phyloP scores from a whole-genome alignment of 2,329 filamentous ascomycete species.

The Colletotrichum falcatum region DNA sequence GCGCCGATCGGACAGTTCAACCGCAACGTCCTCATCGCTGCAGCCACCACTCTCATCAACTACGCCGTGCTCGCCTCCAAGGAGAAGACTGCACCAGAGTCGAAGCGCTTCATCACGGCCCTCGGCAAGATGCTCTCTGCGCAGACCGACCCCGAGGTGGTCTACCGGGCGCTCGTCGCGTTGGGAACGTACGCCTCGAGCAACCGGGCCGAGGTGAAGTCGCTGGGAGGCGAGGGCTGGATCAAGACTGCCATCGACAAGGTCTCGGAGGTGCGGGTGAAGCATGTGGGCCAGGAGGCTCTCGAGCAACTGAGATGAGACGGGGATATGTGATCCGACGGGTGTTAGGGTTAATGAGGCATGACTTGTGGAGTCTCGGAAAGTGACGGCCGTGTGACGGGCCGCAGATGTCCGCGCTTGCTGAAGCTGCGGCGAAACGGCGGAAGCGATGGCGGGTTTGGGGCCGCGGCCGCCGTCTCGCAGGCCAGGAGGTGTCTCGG shows the following conservation, averaged over 20 bases:
- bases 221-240: conserved; percentile 55
- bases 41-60: conserved; percentile 87
- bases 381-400: conserved; percentile 30
- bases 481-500: not conserved
- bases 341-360: not conserved
- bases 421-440: conserved; percentile 23
- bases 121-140: conserved; percentile 72
- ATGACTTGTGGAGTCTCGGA: conserved; percentile 5
- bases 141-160: conserved; percentile 82
- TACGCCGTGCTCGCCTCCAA: conserved; percentile 77
- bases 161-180: conserved; percentile 86
- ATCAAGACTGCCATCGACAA: conserved; percentile 58
- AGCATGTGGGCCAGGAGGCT: conserved; percentile 61
- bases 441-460: conserved; percentile 10
- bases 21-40: conserved; percentile 84
- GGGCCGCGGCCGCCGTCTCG: not conserved
- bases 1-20: conserved; percentile 69
- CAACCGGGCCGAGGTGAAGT: conserved; percentile 57
- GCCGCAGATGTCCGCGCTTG: conserved; percentile 21
- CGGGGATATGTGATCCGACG: not conserved
- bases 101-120: conserved; percentile 66
- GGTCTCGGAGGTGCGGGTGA: conserved; percentile 60
- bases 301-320: conserved; percentile 49
- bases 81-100: conserved; percentile 54
- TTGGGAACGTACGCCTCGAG: conserved; percentile 81